Conservation (phyloP, 805 yeast genomes). For the Candida broadrunensis region DNA sequence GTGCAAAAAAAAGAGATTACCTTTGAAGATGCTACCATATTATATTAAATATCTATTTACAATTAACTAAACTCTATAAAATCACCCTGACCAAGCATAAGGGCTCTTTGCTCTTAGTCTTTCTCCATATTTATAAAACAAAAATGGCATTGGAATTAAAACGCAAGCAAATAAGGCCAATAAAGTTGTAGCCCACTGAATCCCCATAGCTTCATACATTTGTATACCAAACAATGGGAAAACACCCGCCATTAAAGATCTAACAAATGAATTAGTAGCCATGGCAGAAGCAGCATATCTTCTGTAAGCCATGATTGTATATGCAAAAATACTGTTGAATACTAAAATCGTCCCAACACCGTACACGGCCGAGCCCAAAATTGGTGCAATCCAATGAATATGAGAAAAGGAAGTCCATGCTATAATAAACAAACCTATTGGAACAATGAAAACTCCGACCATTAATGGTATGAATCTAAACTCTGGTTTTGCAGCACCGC, state of each 20-base stretch:
- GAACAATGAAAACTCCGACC: conserved; percentile 63
- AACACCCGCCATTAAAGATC: conserved; percentile 53
- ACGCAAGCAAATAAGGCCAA: conserved; percentile 49
- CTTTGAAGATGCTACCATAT: too few species aligned
- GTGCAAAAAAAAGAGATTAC: too few species aligned
- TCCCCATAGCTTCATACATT: conserved; percentile 46
- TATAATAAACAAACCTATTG: conserved; percentile 77
- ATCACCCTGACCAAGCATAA: conserved; percentile 27
- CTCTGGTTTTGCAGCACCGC: conserved; percentile 63
- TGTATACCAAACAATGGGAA: conserved; percentile 55
- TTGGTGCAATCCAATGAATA: conserved; percentile 69
- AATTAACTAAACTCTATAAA: too few species aligned
- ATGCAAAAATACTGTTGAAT: conserved; percentile 54
- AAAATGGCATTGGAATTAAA: conserved; percentile 54
- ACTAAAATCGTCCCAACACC: conserved; percentile 46
- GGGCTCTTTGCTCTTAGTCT: conserved; percentile 20
- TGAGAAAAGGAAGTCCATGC: conserved; percentile 71
- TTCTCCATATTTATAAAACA: conserved; percentile 50
- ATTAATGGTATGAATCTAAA: conserved; percentile 72
- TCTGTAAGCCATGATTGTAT: conserved; percentile 56
- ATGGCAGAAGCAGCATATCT: conserved; percentile 58
- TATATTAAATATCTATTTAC: too few species aligned
- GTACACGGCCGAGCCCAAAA: conserved; percentile 35
- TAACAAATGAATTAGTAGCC: conserved; percentile 55
- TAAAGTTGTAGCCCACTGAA: conserved; percentile 54